Conservation (phyloP, 1,284 basidiomycete genomes). For the Leccinum laetum region DNA sequence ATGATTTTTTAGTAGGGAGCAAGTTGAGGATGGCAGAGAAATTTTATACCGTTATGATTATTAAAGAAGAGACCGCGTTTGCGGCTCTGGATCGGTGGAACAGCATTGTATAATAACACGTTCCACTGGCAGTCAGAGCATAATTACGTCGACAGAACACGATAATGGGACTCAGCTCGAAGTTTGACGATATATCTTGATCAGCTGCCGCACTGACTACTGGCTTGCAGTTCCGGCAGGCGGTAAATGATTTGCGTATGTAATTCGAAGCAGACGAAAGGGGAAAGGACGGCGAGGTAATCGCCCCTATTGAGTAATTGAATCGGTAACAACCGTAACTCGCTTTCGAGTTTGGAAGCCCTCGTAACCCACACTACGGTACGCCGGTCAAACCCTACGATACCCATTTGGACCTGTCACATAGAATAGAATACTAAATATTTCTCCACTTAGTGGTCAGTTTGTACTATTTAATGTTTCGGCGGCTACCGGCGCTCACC, state of each 20-base stretch:
- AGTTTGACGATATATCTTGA: background rate
- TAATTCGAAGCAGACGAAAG: background rate
- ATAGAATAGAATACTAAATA: background rate
- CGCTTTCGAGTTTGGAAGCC: background rate
- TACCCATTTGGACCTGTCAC: background rate
- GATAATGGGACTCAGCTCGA: background rate
- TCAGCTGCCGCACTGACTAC: background rate
- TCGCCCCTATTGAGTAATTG: background rate
- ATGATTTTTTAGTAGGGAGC: too few species aligned
- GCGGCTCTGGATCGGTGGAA: background rate
- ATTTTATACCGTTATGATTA: too few species aligned
- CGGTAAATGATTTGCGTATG: background rate
- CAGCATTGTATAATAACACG: background rate
- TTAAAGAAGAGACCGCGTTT: too few species aligned
- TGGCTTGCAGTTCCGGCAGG: background rate
- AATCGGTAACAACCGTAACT: background rate
- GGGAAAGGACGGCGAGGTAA: background rate
- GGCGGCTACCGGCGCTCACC: background rate
- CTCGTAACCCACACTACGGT: background rate
- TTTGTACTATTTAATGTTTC: background rate
- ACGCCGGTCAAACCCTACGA: background rate
- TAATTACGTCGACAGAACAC: background rate
- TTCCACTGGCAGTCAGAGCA: background rate
- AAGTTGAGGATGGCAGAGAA: too few species aligned
- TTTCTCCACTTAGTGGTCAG: background rate